Evolutionary conservation across 2,329 filamentous ascomycete genomes (phyloP).

Genomic region (Myriosclerotinia curreyana): DNA sequence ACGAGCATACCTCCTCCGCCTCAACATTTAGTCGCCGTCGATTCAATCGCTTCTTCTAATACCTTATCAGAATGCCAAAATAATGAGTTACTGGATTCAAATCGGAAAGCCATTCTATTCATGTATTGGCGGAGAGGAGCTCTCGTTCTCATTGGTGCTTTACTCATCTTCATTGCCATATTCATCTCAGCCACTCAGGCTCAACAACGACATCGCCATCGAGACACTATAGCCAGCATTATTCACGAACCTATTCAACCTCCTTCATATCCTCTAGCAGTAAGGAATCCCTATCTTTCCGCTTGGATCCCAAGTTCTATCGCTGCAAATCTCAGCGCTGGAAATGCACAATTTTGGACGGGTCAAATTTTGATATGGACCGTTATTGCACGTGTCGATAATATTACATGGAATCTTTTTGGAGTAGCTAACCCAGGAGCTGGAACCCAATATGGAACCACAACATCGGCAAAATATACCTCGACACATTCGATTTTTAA

Average conservation of each 20-base stretch:
- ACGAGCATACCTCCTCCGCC: not conserved
- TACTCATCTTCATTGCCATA: not conserved
- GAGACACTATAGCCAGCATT: not conserved
- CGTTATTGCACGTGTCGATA: slow-evolving; percentile 39
- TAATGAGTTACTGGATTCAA: not conserved
- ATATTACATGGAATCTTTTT: slow-evolving; percentile 38
- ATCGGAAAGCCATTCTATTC: not conserved
- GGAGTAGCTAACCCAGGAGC: slow-evolving; percentile 32
- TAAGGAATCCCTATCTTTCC: slow-evolving; percentile 26
- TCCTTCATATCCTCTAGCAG: slow-evolving; percentile 20
- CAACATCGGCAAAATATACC: slow-evolving; percentile 35
- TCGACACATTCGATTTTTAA: slow-evolving; percentile 38
- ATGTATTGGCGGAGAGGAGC: not conserved
- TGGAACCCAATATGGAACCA: slow-evolving; percentile 28
- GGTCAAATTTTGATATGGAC: slow-evolving; percentile 40
- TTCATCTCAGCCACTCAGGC: slow-evolving; percentile 10
- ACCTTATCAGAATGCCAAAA: not conserved
- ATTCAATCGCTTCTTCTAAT: not conserved
- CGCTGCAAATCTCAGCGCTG: slow-evolving; percentile 32
- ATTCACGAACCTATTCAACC: slow-evolving; percentile 13
- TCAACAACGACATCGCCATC: slow-evolving; percentile 4
- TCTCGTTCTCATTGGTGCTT: not conserved
- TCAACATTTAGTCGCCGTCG: not conserved
- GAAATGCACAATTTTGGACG: slow-evolving; percentile 39
- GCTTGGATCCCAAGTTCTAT: slow-evolving; percentile 40